These are phyloP conservation scores for Millerozyma acaciae DNA, from an alignment of 805 yeast species.

Conservation along the genomic window DNA sequence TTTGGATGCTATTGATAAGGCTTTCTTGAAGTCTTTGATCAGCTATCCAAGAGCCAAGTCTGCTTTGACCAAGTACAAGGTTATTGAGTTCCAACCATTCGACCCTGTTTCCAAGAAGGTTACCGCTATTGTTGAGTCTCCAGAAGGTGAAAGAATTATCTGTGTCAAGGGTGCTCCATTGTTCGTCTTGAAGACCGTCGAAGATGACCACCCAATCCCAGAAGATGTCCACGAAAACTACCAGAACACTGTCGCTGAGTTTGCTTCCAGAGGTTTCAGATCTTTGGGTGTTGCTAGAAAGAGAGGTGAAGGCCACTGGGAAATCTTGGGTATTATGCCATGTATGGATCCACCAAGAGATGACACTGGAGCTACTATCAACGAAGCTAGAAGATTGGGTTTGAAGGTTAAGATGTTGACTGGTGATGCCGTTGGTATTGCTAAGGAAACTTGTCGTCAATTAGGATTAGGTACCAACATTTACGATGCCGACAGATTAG, in stretches of 20 bases:
- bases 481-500: slow-evolving; percentile 94
- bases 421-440: slow-evolving; percentile 99
- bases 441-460: slow-evolving; percentile 97
- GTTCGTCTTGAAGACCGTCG: slow-evolving; percentile 93
- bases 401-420: slow-evolving; percentile 96
- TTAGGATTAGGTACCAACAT: slow-evolving; percentile 95
- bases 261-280: slow-evolving; percentile 97
- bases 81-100: slow-evolving; percentile 93
- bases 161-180: slow-evolving; percentile 99
- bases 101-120: slow-evolving; percentile 98
- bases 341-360: slow-evolving; percentile 99
- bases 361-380: slow-evolving; percentile 92
- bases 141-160: slow-evolving; percentile 90
- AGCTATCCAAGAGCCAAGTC: slow-evolving; percentile 88
- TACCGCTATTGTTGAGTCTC: slow-evolving; percentile 91
- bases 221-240: slow-evolving; percentile 91
- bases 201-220: slow-evolving; percentile 94
- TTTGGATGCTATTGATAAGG: slow-evolving; percentile 95
- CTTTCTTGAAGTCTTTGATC: slow-evolving; percentile 88
- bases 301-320: slow-evolving; percentile 99
- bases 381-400: slow-evolving; percentile 88
- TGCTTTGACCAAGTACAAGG: slow-evolving; percentile 91
- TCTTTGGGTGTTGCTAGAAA: slow-evolving; percentile 98
- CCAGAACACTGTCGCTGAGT: slow-evolving; percentile 96
- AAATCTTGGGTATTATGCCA: slow-evolving; percentile 96